phyloP scores from a whole-genome alignment of 176 grass and related monocot species.

The Hyparrhenia diplandra region DNA sequence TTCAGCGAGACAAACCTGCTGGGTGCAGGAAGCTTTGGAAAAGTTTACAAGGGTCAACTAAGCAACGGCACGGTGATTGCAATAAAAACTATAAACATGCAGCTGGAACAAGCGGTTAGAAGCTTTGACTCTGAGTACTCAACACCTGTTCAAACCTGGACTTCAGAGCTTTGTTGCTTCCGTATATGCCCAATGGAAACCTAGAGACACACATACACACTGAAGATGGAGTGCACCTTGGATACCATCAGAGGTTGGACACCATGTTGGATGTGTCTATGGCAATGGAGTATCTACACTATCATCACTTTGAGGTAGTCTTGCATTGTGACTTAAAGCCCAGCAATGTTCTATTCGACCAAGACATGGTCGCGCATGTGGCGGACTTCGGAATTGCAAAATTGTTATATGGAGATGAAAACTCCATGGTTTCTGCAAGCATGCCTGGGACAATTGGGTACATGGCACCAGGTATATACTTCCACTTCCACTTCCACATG shows the following conservation, averaged over 20 bases:
- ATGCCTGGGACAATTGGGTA: too few species aligned
- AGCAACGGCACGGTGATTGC: not conserved
- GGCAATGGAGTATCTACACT: not conserved
- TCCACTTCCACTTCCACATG: not conserved
- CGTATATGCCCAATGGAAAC: not conserved
- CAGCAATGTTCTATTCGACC: too few species aligned
- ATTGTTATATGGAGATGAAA: too few species aligned
- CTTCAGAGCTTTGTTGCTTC: not conserved
- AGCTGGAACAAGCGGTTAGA: not conserved
- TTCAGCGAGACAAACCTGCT: not conserved
- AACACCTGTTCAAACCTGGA: not conserved
- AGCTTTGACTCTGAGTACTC: not conserved
- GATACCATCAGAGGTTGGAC: not conserved
- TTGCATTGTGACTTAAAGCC: not conserved
- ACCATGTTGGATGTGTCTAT: not conserved
- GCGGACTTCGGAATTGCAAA: too few species aligned
- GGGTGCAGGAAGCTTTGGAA: not conserved
- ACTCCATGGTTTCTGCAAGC: too few species aligned
- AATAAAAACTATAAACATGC: not conserved
- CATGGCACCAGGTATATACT: not conserved
- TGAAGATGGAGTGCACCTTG: not conserved
- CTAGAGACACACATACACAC: not conserved
- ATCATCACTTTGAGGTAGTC: not conserved
- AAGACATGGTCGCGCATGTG: too few species aligned
- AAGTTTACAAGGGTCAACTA: not conserved